Evolutionary conservation across 768 basidiomycete genomes (phyloP).

Genomic region (Tulasnella sp.): DNA sequence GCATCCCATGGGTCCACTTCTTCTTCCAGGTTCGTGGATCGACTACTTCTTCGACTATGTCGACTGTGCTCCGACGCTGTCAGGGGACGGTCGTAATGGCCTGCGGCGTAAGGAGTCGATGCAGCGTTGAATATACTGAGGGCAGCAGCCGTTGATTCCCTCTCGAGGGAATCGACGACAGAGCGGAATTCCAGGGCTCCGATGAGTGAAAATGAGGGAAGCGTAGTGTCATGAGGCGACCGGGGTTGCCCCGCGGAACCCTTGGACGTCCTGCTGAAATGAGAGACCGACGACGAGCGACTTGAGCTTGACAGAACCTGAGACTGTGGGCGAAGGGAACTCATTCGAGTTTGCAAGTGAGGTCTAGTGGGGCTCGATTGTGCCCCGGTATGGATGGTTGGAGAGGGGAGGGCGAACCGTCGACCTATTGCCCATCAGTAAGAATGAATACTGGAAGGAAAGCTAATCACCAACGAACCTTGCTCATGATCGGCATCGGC

Average conservation of each 20-base stretch:
- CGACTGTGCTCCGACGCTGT: conserved; percentile 32
- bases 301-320: conserved; percentile 23
- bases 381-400: background rate
- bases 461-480: background rate
- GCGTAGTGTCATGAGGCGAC: conserved; percentile 34
- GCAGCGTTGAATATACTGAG: conserved; percentile 59
- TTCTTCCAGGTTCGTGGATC: background rate
- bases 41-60: conserved; percentile 4
- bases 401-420: background rate
- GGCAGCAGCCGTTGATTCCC: conserved; percentile 53
- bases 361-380: background rate
- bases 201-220: conserved; percentile 84
- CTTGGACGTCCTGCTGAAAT: conserved; percentile 29
- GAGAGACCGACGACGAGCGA: conserved; percentile 34
- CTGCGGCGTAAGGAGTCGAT: conserved; percentile 64
- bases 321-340: background rate
- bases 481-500: conserved; percentile 8
- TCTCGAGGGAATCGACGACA: conserved; percentile 71
- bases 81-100: conserved; percentile 45
- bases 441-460: background rate
- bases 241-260: conserved; percentile 40
- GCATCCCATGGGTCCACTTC: conserved; percentile 47
- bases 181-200: conserved; percentile 95
- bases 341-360: background rate
- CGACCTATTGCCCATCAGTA: background rate